Evolutionary conservation across 2,329 filamentous ascomycete species (phyloP), one percentile per base, ranked within the genome.

Genomic region (Talaromyces sp.): DNA sequence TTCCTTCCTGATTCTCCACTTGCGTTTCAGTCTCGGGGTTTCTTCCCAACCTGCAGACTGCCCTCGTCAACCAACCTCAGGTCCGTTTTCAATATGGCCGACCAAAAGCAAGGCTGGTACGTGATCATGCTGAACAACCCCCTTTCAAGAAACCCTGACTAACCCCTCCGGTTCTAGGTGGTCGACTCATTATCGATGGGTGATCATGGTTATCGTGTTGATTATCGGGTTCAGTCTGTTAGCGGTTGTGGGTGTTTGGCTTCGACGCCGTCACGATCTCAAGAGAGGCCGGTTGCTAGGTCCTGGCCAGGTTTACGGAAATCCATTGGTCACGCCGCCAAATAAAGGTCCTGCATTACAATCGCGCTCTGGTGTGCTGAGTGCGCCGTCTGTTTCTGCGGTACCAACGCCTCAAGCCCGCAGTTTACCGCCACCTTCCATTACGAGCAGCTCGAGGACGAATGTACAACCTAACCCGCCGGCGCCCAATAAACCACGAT

Each of bases 121-220:
- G 24, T 9, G 24, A 27, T 27, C 24, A 27, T 27, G 4, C 24
- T 27, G 9, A 27, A 9, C n/a, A n/a, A n/a, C n/a, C n/a, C n/a
- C n/a, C n/a, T n/a, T n/a, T n/a, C 4, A 27, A 27, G 24, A 27
- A 27, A 27, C 24, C 4, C 24, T 5, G 4, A 27, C 24, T 27
- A 27, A 27, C 24, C 16, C 10, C 9, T 19, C 4, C 16, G 10
- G 4, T 16, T 16, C 4, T 27, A 71, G 65, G 58, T 63, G 60
- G 63, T 55, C 81, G 7, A 80, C 77, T 24, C 89, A 93, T 71
- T 90, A 84, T 77, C 81, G 86, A 76, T 96, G 90, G 90, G 83
- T 95, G 41, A 80, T 93, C 57, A 90, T 94, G 81, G 79, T 94
- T 48, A 86, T 91, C 59, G 77, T 93, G 56, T 80, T 95, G 24